Evolutionary conservation across 345 rosid genomes (phyloP).

Genomic region (Salix koriyanagi): DNA sequence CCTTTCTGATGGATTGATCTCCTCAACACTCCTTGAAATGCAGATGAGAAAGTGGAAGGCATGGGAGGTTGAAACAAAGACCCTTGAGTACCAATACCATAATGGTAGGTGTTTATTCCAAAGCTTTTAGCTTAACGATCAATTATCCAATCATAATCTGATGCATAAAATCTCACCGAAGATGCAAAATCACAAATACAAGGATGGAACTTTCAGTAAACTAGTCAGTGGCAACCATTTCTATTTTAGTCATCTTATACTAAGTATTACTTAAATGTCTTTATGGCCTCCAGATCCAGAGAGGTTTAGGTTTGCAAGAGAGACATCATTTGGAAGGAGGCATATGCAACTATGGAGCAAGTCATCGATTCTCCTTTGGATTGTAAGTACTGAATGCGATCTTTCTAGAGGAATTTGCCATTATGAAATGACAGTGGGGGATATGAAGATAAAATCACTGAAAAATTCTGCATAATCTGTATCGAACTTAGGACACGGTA

Average conservation of each 20-base stretch:
- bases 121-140: background rate
- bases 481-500: background rate
- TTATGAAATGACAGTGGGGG: background rate
- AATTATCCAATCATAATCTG: background rate
- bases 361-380: constrained; percentile 55
- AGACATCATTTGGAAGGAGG: constrained; percentile 90
- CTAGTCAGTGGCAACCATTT: background rate
- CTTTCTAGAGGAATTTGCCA: background rate
- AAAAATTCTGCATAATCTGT: background rate
- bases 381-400: constrained; percentile 33
- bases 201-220: background rate
- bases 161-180: background rate
- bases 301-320: constrained; percentile 90
- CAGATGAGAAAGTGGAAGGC: constrained; percentile 89
- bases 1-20: background rate
- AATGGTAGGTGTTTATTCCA: constrained; percentile 45
- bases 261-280: background rate
- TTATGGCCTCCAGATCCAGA: constrained; percentile 58
- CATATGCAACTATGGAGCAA: constrained; percentile 71
- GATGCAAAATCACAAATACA: background rate
- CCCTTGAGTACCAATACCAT: constrained; percentile 67
- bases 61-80: constrained; percentile 85
- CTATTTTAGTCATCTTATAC: background rate
- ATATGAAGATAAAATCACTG: background rate
- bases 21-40: constrained; percentile 12